A percentile compares a stretch with the other conserved stretches of the same genome.
Evolutionary conservation across 768 basidiomycete genomes (phyloP).

Genomic region (Boletus edulis): DNA sequence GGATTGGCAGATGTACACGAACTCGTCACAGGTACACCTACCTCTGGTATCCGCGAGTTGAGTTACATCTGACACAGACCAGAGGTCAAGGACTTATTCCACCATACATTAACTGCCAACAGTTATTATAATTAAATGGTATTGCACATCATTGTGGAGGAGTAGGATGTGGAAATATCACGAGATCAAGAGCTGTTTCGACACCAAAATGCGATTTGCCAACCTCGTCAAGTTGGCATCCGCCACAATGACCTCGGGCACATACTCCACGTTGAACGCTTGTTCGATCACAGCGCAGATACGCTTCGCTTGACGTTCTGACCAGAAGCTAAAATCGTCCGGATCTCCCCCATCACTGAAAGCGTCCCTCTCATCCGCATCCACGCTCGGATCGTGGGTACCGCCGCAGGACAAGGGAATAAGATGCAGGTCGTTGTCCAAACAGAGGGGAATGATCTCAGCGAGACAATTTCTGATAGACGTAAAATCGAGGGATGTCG

Average conservation of each 20-base stretch:
- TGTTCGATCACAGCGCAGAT: conserved; percentile 79
- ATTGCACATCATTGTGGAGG: neutral
- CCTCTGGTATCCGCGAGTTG: too few relatives aligned
- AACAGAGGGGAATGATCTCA: conserved; percentile 79
- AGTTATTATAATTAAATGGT: too few relatives aligned
- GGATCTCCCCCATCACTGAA: conserved; percentile 55
- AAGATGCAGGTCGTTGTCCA: conserved; percentile 82
- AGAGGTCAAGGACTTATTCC: too few relatives aligned
- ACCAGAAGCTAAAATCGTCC: conserved; percentile 96
- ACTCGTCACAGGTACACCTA: too few relatives aligned
- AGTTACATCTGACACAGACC: too few relatives aligned
- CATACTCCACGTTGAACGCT: conserved; percentile 86
- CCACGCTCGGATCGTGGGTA: conserved; percentile 18
- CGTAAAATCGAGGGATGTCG: conserved; percentile 57
- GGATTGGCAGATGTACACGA: too few relatives aligned
- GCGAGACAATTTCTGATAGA: conserved; percentile 66
- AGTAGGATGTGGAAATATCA: conserved; percentile 1
- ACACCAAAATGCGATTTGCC: conserved; percentile 78
- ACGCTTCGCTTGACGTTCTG: conserved; percentile 82
- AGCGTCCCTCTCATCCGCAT: conserved; percentile 4
- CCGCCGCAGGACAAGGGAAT: conserved; percentile 68
- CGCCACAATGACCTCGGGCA: conserved; percentile 86
- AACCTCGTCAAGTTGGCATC: conserved; percentile 90
- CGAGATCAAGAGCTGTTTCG: conserved; percentile 54
- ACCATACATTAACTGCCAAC: too few relatives aligned